Evolutionary conservation across 306 rosid genomes (phyloP).

Genomic region (Rosa lucieae): DNA sequence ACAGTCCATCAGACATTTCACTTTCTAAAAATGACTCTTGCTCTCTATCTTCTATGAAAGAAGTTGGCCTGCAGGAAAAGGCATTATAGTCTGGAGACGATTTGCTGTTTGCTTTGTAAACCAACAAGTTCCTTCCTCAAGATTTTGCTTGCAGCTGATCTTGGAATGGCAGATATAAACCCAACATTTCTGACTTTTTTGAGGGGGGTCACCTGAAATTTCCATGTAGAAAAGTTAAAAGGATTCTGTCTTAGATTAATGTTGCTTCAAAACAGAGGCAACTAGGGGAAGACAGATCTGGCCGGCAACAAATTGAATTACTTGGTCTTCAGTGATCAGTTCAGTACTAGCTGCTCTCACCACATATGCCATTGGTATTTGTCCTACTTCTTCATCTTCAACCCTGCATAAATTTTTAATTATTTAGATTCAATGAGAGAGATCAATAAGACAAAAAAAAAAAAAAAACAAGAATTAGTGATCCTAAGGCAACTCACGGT

Average conservation of each 20-base stretch:
- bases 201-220: conserved; percentile 84
- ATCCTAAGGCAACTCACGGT: conserved; percentile 51
- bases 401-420: conserved; percentile 37
- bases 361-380: conserved; percentile 90
- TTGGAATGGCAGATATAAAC: conserved; percentile 64
- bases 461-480: conserved; percentile 3
- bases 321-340: conserved; percentile 56
- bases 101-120: conserved; percentile 45
- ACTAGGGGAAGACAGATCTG: conserved; percentile 43
- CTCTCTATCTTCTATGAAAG: background rate
- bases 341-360: conserved; percentile 54
- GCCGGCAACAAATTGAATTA: conserved; percentile 74
- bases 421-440: conserved; percentile 15
- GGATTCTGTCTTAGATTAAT: background rate
- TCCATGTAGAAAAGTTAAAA: background rate
- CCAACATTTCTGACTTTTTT: conserved; percentile 76
- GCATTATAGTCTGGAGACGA: conserved; percentile 54
- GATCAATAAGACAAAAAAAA: conserved; percentile 5
- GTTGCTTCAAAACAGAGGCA: background rate
- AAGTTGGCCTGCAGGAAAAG: background rate
- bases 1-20: background rate
- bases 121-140: conserved; percentile 77
- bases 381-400: conserved; percentile 81
- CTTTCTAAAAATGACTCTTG: background rate
- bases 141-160: conserved; percentile 88